Evolutionary conservation across 345 rosid species (phyloP).

Genomic region (Euphorbia peplus): DNA sequence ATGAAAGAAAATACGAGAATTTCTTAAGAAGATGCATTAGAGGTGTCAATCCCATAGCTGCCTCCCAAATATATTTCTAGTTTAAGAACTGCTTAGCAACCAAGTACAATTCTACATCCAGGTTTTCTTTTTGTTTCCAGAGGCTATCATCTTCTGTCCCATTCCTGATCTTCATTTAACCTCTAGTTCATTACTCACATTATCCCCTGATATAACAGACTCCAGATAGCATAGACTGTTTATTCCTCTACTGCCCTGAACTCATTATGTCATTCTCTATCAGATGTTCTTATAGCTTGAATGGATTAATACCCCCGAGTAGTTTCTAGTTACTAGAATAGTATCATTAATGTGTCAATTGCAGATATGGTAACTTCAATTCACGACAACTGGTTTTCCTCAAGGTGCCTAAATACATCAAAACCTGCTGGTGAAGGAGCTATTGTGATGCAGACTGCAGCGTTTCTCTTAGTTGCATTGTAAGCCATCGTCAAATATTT

Average conservation of each 20-base stretch:
- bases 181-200: background rate
- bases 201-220: background rate
- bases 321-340: too few species aligned
- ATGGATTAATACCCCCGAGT: background rate
- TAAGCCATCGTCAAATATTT: constrained; percentile 31
- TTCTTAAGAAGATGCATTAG: background rate
- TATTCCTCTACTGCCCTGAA: too few species aligned
- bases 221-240: background rate
- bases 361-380: constrained; percentile 72
- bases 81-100: background rate
- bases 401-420: constrained; percentile 64
- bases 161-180: too few species aligned
- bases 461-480: constrained; percentile 65
- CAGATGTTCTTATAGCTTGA: background rate
- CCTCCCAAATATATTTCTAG: background rate
- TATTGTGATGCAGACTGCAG: constrained; percentile 65
- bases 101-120: background rate
- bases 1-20: background rate
- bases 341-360: background rate
- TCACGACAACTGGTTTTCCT: constrained; percentile 76
- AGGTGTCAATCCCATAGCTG: background rate
- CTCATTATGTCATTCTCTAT: too few species aligned
- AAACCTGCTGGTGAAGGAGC: constrained; percentile 81
- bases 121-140: background rate
- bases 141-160: too few species aligned